Evolutionary conservation across 176 grass and related monocot species (phyloP).

Genomic region (Guadua angustifolia): DNA sequence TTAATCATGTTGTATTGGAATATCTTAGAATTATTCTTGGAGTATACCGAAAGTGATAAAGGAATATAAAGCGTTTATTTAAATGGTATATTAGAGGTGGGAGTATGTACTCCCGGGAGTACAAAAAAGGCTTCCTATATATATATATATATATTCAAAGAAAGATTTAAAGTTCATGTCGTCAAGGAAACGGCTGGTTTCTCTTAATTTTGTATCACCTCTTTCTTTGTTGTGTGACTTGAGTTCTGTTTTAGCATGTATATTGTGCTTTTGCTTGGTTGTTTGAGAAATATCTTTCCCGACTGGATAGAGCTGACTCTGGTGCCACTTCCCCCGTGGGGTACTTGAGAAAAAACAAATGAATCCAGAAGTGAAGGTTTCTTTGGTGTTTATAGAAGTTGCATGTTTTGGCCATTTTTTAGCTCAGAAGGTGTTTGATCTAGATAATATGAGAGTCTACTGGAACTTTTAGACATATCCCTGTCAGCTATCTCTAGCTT

Average conservation of each 20-base stretch:
- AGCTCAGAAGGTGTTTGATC: not conserved
- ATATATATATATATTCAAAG: conserved; percentile 28
- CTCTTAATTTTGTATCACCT: not conserved
- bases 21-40: too few relatives aligned
- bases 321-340: not conserved
- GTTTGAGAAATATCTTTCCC: conserved; percentile 17
- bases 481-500: not conserved
- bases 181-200: not conserved
- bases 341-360: not conserved
- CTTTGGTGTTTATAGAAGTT: conserved; percentile 1
- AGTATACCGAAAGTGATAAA: too few relatives aligned
- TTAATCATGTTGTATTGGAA: too few relatives aligned
- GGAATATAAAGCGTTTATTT: too few relatives aligned
- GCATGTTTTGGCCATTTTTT: not conserved
- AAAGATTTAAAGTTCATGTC: conserved; percentile 8
- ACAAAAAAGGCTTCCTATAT: too few relatives aligned
- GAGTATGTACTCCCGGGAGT: too few relatives aligned
- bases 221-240: not conserved
- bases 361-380: not conserved
- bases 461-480: not conserved
- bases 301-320: not conserved
- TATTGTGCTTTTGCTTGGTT: conserved; percentile 22
- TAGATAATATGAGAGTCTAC: not conserved
- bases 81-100: too few relatives aligned
- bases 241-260: conserved; percentile 21